These are phyloP conservation scores for Clarkia xantiana DNA, from an alignment of 345 rosid genomes.

Conservation along the genomic window DNA sequence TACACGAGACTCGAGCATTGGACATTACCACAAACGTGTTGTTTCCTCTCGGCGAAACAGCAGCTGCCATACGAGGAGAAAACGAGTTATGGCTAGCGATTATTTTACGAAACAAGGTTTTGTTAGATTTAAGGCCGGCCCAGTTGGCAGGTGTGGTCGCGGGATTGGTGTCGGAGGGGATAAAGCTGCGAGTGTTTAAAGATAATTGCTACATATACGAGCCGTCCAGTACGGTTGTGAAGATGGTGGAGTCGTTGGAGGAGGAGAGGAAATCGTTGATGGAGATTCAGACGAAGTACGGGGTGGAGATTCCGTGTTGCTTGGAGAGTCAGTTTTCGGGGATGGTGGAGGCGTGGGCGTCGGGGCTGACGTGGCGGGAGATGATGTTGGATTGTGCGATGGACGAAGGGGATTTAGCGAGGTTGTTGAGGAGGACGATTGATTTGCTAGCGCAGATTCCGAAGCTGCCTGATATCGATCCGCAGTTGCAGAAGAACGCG, in stretches of 20 bases:
- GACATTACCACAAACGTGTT: constrained; percentile 63
- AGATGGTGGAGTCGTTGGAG: constrained; percentile 37
- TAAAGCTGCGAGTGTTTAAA: constrained; percentile 67
- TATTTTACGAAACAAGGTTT: constrained; percentile 56
- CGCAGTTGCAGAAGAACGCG: constrained; percentile 48
- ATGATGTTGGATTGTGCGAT: constrained; percentile 91
- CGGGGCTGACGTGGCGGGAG: constrained; percentile 89
- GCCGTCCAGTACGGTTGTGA: constrained; percentile 43
- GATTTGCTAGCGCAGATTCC: constrained; percentile 88
- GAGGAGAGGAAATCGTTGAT: constrained; percentile 47
- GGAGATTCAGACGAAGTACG: too few relatives aligned
- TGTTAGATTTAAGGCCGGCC: constrained; percentile 62
- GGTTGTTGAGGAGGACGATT: constrained; percentile 62
- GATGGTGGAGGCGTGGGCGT: constrained; percentile 98
- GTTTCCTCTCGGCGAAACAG: constrained; percentile 87
- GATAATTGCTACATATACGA: constrained; percentile 60
- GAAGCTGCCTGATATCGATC: constrained; percentile 71
- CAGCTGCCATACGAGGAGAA: constrained; percentile 91
- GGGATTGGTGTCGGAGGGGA: constrained; percentile 75
- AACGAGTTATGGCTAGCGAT: constrained; percentile 95
- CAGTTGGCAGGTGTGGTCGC: constrained; percentile 78
- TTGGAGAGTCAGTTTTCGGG: constrained; percentile 85
- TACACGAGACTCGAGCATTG: constrained; percentile 71
- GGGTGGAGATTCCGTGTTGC: constrained; percentile 52
- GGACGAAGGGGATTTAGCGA: constrained; percentile 96